phyloP scores from a whole-genome alignment of 441 rosid genomes.

The Bruguiera hainesii region DNA sequence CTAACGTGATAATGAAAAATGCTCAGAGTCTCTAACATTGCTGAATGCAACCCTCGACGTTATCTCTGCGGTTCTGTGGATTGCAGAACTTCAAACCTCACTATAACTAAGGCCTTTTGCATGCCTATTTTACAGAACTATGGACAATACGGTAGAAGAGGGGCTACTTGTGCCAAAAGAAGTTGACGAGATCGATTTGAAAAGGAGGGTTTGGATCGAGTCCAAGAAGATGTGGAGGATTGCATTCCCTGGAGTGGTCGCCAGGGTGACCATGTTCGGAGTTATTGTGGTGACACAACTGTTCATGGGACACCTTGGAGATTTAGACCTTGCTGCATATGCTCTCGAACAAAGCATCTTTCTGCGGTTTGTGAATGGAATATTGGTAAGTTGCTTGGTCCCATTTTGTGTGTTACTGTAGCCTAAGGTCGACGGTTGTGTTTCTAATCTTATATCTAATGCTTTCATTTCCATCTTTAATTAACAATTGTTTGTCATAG shows the following conservation, averaged over 20 bases:
- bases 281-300: constrained; percentile 34
- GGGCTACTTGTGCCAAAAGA: constrained; percentile 20
- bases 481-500: background rate
- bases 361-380: constrained; percentile 37
- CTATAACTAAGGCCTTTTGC: background rate
- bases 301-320: constrained; percentile 40
- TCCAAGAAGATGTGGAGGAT: constrained; percentile 44
- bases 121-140: background rate
- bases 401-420: too few species aligned
- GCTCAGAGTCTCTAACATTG: too few species aligned
- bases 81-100: too few species aligned
- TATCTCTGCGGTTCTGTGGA: background rate
- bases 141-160: constrained; percentile 23
- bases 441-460: background rate
- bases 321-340: constrained; percentile 39
- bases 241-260: constrained; percentile 36
- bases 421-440: background rate
- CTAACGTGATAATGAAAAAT: too few species aligned
- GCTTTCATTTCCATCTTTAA: background rate
- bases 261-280: constrained; percentile 35
- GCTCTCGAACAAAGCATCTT: constrained; percentile 38
- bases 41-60: background rate
- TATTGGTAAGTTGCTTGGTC: constrained; percentile 31
- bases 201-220: constrained; percentile 45
- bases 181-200: background rate